Evolutionary conservation across 2,329 filamentous ascomycete genomes (phyloP).

Genomic region (Cladosporium sp.): DNA sequence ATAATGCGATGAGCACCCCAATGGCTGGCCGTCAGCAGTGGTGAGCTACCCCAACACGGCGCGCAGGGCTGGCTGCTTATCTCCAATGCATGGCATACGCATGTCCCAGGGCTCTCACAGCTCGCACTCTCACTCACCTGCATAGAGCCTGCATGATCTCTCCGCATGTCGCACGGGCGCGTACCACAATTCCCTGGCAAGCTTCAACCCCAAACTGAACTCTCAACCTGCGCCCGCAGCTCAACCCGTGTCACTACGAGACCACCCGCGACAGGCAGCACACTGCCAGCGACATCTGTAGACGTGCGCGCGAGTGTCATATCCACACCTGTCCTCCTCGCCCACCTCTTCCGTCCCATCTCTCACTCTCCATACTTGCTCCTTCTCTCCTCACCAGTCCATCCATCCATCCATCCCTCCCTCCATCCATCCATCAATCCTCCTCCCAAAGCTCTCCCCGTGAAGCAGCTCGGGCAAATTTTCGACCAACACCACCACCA

Average conservation of each 20-base stretch:
- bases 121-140: constrained; percentile 2
- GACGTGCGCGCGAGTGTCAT: background rate
- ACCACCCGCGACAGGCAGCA: background rate
- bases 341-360: background rate
- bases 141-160: background rate
- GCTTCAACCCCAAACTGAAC: background rate
- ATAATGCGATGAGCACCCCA: background rate
- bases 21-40: background rate
- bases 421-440: constrained; percentile 2
- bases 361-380: background rate
- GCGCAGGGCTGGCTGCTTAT: constrained; percentile 1
- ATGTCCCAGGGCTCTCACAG: background rate
- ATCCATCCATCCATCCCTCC: background rate
- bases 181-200: background rate
- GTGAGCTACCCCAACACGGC: background rate
- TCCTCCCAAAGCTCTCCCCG: constrained; percentile 4
- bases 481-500: constrained; percentile 11
- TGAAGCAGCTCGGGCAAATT: constrained; percentile 5
- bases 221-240: constrained; percentile 4
- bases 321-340: constrained; percentile 9
- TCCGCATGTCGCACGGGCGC: background rate
- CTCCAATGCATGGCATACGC: constrained; percentile 2
- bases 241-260: background rate
- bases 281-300: background rate
- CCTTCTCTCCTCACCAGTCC: background rate